Conservation (phyloP, 768 basidiomycete species). For the Rhizopogon vesiculosus region DNA sequence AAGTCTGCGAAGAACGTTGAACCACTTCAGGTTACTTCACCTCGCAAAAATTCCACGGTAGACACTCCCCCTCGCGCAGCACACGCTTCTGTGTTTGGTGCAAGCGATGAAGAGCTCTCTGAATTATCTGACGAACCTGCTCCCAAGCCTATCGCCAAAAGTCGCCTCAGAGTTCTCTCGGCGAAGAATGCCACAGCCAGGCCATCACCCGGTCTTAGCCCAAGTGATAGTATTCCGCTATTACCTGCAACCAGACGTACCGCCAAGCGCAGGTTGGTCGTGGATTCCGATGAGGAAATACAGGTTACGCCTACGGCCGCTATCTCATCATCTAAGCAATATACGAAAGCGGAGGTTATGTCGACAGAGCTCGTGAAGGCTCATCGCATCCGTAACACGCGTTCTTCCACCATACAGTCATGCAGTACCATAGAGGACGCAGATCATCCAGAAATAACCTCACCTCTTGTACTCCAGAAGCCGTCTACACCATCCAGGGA, state of each 20-base stretch:
- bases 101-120: conserved; percentile 22
- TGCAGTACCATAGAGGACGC: not conserved
- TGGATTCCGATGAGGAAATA: conserved; percentile 20
- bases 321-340: not conserved
- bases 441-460: not conserved
- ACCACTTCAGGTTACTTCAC: not conserved
- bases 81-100: conserved; percentile 12
- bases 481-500: not conserved
- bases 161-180: not conserved
- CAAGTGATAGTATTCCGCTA: not conserved
- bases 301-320: not conserved
- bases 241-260: not conserved
- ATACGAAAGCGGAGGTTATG: not conserved
- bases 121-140: conserved; percentile 29
- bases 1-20: not conserved
- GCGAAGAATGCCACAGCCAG: not conserved
- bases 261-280: conserved; percentile 1
- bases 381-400: not conserved
- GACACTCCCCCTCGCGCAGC: not conserved
- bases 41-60: not conserved
- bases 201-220: not conserved
- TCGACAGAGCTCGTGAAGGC: not conserved
- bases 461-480: not conserved
- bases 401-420: not conserved
- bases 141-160: not conserved